Conservation (phyloP, 1,139 yeast genomes). For the Trichomonascaceae sp. region DNA sequence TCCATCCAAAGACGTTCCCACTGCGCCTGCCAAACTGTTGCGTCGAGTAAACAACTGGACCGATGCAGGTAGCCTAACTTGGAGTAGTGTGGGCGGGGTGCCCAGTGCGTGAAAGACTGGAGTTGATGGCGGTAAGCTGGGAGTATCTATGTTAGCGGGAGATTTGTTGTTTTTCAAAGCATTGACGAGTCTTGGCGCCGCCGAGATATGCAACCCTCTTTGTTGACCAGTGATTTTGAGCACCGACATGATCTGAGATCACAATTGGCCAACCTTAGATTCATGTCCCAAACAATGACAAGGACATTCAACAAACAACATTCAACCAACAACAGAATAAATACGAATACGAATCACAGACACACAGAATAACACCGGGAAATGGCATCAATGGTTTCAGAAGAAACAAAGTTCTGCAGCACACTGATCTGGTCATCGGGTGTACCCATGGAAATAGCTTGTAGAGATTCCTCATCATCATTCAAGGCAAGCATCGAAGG, state of each 20-base stretch:
- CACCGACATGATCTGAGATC: too few species aligned
- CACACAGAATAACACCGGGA: neutral
- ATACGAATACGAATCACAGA: neutral
- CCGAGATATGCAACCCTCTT: neutral
- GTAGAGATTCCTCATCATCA: neutral
- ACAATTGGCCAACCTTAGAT: too few species aligned
- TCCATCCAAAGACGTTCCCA: too few species aligned
- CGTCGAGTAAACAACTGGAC: constrained; percentile 33
- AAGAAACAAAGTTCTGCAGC: neutral
- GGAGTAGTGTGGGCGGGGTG: constrained; percentile 27
- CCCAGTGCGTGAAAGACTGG: constrained; percentile 25
- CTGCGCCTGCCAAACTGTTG: constrained; percentile 33
- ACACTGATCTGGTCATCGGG: neutral
- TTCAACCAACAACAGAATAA: neutral
- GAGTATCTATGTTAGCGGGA: neutral
- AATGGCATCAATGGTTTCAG: neutral
- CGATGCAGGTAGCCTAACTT: constrained; percentile 37
- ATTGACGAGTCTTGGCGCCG: constrained; percentile 1
- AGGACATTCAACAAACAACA: neutral
- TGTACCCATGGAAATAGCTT: neutral
- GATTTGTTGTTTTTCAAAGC: neutral
- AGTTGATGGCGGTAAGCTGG: constrained; percentile 17
- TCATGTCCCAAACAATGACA: too few species aligned
- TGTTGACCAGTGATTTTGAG: neutral
- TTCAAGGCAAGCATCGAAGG: constrained; percentile 4